Evolutionary conservation across 75 land plant species (phyloP), one percentile per base, ranked within the genome.

Genomic region (Picea glauca): DNA sequence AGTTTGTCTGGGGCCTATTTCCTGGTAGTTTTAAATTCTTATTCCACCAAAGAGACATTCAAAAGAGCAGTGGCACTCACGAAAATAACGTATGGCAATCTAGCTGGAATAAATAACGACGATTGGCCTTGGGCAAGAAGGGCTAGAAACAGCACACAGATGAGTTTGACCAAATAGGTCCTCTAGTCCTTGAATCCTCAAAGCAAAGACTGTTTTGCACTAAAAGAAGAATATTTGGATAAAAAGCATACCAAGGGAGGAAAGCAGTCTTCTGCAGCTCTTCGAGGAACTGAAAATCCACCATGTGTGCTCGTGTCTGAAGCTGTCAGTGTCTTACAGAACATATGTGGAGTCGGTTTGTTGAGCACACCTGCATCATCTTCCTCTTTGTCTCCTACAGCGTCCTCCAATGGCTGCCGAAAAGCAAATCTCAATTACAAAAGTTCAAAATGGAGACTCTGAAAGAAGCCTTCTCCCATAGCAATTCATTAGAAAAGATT

Each of bases 251-350:
- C 96, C 89, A 94, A 61, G 20, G 94, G 90, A 80, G 96, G 92
- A 57, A 94, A 92, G 84, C 96, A 94, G 60, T 94, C 94, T 72
- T 94, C 96, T 20, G 96, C 96, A 80, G 96, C 96, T 58, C 96
- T 90, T 31, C 96, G 90, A 58, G 96, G 96, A 20, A 94, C 94
- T 38, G 96, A 94, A 79, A 94, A 94, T 17, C 96, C 96, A 38
- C 96, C 96, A 83, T 94, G 96, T 14, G 96, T 94, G 81, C 96
- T 94, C 0, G 96, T 94, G 78, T 94, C 96, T 18, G 96, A 93
- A 72, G 92, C 91, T 26, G 96, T 93, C 57, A 93, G 86, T 17
- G 91, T 89, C 81, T 94, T 94, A 76, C 94, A 94, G 86, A 94
- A 94, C 94, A 92, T 92, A 61, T 92, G 92, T 17, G 91, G 87